Evolutionary conservation across 2,329 filamentous ascomycete species (phyloP), one percentile per base, ranked within the genome.

Genomic region (Verticillium longisporum): DNA sequence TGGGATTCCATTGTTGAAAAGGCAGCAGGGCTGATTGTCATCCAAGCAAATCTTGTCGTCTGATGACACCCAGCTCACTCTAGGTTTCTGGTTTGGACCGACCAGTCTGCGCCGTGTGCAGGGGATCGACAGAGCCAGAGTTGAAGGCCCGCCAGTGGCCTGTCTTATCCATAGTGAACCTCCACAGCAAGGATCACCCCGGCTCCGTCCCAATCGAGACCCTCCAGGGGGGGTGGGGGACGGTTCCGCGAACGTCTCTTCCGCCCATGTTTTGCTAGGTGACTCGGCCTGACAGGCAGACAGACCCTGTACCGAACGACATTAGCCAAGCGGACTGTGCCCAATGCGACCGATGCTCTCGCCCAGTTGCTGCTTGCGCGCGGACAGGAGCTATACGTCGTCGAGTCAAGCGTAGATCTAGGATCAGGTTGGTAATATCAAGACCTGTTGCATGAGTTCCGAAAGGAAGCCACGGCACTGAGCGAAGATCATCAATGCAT

Each of bases 81-180:
- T 21, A 14, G 7, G 38, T 45, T 18, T 18, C 38, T 45, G 38
- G 9, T 7, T 21, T 10, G 38, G 15, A 36, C 34, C n/a, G 38
- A 15, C 38, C 5, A n/a, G 38, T n/a, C 45, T 18, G 45, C 45
- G 45, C 45, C 45, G 45, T 18, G n/a, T 18, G 45, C 45, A 53
- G 45, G 45, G 18, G 56, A 58, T 58, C 56, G 56, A 58, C 56
- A 50, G 37, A 58, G 13, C 10, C n/a, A 53, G 45, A 53, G 45
- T 53, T 53, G 45, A 18, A 53, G 45, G 36, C 56, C 55, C n/a
- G 36, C 56, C 21, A 31, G 37, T 36, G 56, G 26, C 56, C 56
- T 58, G 38, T 58, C 56, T 41, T 41, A 58, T 58, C 38, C 37
- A 58, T 58, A 38, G 37, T 32, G 26, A 36, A 31, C 45, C 45